phyloP scores from a whole-genome alignment of 1,284 basidiomycete species.

The Irpex sp. region DNA sequence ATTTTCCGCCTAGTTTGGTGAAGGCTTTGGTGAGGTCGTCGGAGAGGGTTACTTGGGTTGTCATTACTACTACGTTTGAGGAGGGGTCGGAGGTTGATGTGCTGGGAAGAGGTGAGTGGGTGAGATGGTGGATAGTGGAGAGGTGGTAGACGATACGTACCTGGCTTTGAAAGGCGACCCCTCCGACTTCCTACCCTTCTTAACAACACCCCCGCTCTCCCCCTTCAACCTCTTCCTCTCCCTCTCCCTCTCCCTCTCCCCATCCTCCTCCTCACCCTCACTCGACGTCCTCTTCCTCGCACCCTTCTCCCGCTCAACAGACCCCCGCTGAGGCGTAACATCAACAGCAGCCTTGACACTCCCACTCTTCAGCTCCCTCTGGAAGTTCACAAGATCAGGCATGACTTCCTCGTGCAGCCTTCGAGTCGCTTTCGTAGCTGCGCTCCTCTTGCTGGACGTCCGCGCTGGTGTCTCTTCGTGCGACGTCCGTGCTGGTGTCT shows the following conservation, averaged over 20 bases:
- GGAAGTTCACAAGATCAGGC: constrained; percentile 69
- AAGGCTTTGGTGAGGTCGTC: constrained; percentile 55
- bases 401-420: constrained; percentile 66
- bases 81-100: background rate
- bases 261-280: background rate
- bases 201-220: constrained; percentile 28
- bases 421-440: constrained; percentile 63
- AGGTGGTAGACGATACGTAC: too few relatives aligned
- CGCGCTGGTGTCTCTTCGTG: background rate
- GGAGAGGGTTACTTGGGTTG: constrained; percentile 52
- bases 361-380: constrained; percentile 57
- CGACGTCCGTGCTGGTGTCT: too few relatives aligned
- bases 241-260: constrained; percentile 27
- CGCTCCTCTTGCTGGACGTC: constrained; percentile 42
- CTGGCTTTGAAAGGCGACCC: too few relatives aligned
- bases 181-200: constrained; percentile 11
- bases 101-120: background rate
- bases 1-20: constrained; percentile 57
- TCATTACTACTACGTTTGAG: constrained; percentile 44
- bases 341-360: constrained; percentile 25
- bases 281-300: background rate
- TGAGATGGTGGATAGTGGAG: too few relatives aligned
- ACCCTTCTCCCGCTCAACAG: constrained; percentile 9
- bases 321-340: constrained; percentile 5
- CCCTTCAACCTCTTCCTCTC: constrained; percentile 20